Percentiles rank a stretch among this genome's conserved stretches.
phyloP scores from a whole-genome alignment of 495 filamentous ascomycete species.

The Talaromyces trachyspermus region DNA sequence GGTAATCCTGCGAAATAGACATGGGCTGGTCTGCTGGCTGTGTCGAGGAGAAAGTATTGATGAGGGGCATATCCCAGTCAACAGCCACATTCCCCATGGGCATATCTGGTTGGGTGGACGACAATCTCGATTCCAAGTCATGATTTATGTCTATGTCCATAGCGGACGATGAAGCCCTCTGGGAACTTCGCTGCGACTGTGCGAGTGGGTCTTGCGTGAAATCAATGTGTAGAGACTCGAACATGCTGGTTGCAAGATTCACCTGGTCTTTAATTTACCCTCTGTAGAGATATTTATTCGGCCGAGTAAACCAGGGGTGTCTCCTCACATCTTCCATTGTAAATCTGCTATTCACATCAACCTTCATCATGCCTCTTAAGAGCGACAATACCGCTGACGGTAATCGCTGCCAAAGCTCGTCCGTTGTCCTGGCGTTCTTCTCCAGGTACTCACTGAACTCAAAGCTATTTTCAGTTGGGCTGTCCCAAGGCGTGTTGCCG shows the following conservation, averaged over 20 bases:
- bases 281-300: conserved; percentile 66
- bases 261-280: conserved; percentile 74
- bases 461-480: conserved; percentile 71
- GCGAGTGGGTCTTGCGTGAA: conserved; percentile 62
- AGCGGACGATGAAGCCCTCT: conserved; percentile 16
- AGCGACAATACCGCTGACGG: conserved; percentile 75
- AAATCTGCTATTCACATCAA: conserved; percentile 71
- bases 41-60: conserved; percentile 47
- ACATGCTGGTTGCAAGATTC: conserved; percentile 82
- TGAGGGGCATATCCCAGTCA: conserved; percentile 61
- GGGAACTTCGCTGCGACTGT: conserved; percentile 25
- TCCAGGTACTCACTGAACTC: conserved; percentile 81
- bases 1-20: conserved; percentile 16
- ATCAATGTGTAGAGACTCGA: conserved; percentile 87
- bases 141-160: conserved; percentile 51
- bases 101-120: conserved; percentile 77
- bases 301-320: conserved; percentile 91
- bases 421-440: conserved; percentile 68
- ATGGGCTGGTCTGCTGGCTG: conserved; percentile 34
- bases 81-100: conserved; percentile 60
- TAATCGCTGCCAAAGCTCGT: conserved; percentile 79
- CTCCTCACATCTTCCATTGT: conserved; percentile 78
- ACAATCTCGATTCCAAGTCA: conserved; percentile 40
- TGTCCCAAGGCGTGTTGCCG: conserved; percentile 97
- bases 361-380: conserved; percentile 85